Evolutionary conservation across 2,329 filamentous ascomycete genomes (phyloP).

Genomic region (Elsinoe batatas): DNA sequence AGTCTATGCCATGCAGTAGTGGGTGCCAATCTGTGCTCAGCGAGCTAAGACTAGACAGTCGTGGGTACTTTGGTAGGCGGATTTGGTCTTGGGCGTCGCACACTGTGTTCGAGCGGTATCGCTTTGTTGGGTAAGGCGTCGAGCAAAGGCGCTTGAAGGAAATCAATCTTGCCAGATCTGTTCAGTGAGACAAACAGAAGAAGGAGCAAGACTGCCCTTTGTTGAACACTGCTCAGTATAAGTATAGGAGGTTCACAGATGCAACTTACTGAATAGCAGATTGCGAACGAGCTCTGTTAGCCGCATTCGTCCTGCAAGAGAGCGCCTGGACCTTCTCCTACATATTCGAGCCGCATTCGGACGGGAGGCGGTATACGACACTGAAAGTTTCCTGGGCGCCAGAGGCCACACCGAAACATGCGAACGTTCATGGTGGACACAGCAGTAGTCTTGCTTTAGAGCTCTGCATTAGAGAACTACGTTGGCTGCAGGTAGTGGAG

Average conservation of each 20-base stretch:
- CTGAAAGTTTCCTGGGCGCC: constrained; percentile 7
- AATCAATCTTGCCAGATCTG: background rate
- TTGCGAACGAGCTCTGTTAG: background rate
- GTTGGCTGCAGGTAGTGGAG: constrained; percentile 4
- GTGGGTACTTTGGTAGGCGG: constrained; percentile 3
- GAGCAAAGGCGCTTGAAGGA: constrained; percentile 4
- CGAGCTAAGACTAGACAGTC: background rate
- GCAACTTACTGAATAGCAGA: background rate
- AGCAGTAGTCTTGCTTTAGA: background rate
- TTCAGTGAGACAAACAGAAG: background rate
- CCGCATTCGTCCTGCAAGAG: constrained; percentile 6
- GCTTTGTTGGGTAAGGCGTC: background rate
- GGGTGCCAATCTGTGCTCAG: background rate
- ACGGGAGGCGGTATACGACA: constrained; percentile 11
- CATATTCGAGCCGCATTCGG: constrained; percentile 9
- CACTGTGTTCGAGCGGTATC: background rate
- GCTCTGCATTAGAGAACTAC: background rate
- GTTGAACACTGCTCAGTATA: constrained; percentile 5
- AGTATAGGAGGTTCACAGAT: background rate
- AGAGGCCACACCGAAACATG: constrained; percentile 9
- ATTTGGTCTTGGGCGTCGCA: background rate
- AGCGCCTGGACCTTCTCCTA: constrained; percentile 7
- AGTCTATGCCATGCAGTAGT: constrained; percentile 3
- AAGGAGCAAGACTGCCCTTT: background rate
- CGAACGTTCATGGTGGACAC: constrained; percentile 1